Conservation (phyloP, 768 basidiomycete genomes). For the Termitomyces sp. region DNA sequence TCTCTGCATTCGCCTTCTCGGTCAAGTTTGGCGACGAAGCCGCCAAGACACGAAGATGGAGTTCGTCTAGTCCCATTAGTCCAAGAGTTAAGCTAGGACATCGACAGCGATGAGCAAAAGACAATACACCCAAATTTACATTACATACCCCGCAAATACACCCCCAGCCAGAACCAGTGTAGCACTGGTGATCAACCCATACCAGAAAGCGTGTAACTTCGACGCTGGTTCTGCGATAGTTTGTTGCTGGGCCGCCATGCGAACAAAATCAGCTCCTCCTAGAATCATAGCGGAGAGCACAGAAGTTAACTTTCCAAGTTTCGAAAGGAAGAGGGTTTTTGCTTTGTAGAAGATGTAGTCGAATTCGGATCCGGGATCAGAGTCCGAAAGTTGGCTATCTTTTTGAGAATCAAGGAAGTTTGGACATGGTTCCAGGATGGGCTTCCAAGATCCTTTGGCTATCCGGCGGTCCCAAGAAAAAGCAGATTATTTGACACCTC, state of each 20-base stretch:
- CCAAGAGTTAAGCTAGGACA: slow-evolving; percentile 73
- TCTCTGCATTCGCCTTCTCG: slow-evolving; percentile 66
- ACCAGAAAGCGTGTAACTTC: slow-evolving; percentile 56
- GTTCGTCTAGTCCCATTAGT: slow-evolving; percentile 91
- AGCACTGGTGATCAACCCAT: slow-evolving; percentile 60
- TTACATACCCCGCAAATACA: slow-evolving; percentile 81
- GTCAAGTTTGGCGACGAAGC: slow-evolving; percentile 66
- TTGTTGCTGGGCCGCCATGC: not conserved
- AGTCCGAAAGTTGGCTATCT: not conserved
- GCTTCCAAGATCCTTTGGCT: not conserved
- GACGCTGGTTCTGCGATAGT: slow-evolving; percentile 33
- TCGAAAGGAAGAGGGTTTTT: too few relatives aligned
- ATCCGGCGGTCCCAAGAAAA: not conserved
- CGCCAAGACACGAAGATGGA: slow-evolving; percentile 82
- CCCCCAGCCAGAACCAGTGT: slow-evolving; percentile 79
- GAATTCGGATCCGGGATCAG: not conserved
- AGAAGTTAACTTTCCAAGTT: too few relatives aligned
- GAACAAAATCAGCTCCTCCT: not conserved
- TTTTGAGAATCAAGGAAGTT: not conserved
- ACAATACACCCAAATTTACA: not conserved
- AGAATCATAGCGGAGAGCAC: not conserved
- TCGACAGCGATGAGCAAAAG: not conserved
- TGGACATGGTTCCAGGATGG: not conserved
- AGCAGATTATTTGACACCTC: not conserved
- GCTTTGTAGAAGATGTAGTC: too few relatives aligned